These are phyloP conservation scores for Fusarium tjaetaba DNA, from an alignment of 2,329 filamentous ascomycete genomes.

Conservation along the genomic window DNA sequence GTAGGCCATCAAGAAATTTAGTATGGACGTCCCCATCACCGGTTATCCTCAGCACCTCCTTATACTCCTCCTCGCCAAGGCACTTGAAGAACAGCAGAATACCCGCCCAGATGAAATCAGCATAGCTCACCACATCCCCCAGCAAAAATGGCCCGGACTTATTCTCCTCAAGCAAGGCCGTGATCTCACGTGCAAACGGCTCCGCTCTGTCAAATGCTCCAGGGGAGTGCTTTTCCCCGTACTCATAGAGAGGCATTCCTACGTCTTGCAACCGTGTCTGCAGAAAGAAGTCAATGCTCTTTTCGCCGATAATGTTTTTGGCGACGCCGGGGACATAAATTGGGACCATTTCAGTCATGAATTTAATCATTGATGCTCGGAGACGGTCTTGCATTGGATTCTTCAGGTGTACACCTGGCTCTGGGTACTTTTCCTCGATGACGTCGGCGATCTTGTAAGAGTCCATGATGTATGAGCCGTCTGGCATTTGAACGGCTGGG, in stretches of 20 bases:
- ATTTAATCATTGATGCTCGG: conserved; percentile 1
- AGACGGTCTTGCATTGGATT: conserved; percentile 11
- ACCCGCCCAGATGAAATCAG: conserved; percentile 65
- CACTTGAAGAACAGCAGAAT: conserved; percentile 53
- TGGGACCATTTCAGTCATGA: conserved; percentile 24
- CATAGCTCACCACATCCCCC: conserved; percentile 63
- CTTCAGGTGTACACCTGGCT: conserved; percentile 48
- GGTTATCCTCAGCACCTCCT: conserved; percentile 19
- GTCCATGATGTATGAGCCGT: conserved; percentile 70
- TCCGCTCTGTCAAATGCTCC: conserved; percentile 24
- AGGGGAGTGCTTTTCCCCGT: conserved; percentile 15
- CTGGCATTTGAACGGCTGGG: conserved; percentile 63
- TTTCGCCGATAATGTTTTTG: conserved; percentile 9
- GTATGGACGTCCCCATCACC: conserved; percentile 8
- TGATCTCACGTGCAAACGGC: conserved; percentile 21
- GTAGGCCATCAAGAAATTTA: conserved; percentile 12
- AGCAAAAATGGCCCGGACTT: conserved; percentile 67
- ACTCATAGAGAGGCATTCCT: conserved; percentile 27
- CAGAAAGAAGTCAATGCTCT: conserved; percentile 28
- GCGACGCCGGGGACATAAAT: conserved; percentile 30
- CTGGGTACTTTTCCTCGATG: conserved; percentile 68
- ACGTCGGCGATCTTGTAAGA: conserved; percentile 66
- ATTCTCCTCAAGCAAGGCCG: conserved; percentile 14
- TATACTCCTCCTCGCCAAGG: conserved; percentile 21
- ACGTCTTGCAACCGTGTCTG: conserved; percentile 17